Evolutionary conservation across 805 yeast genomes (phyloP).

Genomic region (Ogataea salicorniae): DNA sequence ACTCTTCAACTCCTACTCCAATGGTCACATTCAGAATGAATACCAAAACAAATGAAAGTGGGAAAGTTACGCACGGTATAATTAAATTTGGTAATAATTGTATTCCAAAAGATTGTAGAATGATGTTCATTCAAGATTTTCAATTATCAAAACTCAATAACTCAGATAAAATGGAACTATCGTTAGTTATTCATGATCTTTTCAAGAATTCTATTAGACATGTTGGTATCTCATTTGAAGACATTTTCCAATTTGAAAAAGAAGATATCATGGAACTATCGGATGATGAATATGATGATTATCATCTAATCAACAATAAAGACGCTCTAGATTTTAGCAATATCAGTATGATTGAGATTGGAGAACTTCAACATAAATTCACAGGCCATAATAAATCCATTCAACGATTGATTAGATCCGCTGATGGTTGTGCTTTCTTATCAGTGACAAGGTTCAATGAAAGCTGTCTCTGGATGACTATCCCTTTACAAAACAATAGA

Average conservation of each 20-base stretch:
- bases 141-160: constrained; percentile 8
- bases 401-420: constrained; percentile 57
- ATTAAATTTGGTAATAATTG: constrained; percentile 24
- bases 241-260: constrained; percentile 23
- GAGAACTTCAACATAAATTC: constrained; percentile 46
- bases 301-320: not conserved
- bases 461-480: constrained; percentile 55
- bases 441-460: constrained; percentile 60
- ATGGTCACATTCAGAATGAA: constrained; percentile 37
- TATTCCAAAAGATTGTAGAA: constrained; percentile 26
- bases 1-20: constrained; percentile 42
- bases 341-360: constrained; percentile 14
- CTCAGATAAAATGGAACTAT: constrained; percentile 24
- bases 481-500: constrained; percentile 21
- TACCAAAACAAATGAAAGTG: constrained; percentile 12
- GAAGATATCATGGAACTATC: constrained; percentile 6
- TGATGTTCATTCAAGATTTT: constrained; percentile 23
- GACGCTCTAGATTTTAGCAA: not conserved
- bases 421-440: constrained; percentile 56
- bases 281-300: not conserved
- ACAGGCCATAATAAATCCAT: constrained; percentile 89
- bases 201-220: constrained; percentile 31
- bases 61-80: constrained; percentile 11
- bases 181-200: constrained; percentile 43
- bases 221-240: constrained; percentile 29